A percentile compares a stretch with the other conserved stretches of the same genome.
Evolutionary conservation across 768 basidiomycete species (phyloP).

Genomic region (Lentinus brumalis): DNA sequence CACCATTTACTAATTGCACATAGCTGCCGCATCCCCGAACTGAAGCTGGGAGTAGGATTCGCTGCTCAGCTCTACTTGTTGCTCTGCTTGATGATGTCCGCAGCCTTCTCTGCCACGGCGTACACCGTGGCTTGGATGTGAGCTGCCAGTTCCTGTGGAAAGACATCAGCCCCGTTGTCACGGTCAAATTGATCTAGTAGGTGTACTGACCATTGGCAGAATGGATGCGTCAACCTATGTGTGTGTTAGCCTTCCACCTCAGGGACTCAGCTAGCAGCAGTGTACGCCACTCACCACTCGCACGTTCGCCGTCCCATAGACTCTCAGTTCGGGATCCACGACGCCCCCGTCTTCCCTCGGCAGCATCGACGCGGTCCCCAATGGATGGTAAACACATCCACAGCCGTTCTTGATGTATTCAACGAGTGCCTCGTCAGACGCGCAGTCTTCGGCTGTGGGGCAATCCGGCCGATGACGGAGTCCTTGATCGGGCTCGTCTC

Average conservation of each 20-base stretch:
- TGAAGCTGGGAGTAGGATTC: no score
- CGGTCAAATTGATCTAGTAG: no score
- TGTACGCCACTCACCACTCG: not conserved
- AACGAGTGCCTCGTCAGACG: not conserved
- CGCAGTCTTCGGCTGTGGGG: not conserved
- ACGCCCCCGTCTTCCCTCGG: constrained; percentile 4
- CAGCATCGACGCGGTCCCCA: constrained; percentile 1
- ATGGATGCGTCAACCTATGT: constrained; percentile 7
- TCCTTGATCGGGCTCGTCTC: not conserved
- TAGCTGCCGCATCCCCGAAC: no score
- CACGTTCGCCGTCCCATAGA: constrained; percentile 3
- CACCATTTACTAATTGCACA: no score
- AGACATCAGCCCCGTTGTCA: not conserved
- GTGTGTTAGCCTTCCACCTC: not conserved
- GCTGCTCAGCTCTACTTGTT: not conserved
- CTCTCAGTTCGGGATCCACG: constrained; percentile 1
- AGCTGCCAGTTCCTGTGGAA: not conserved
- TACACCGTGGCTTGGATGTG: constrained; percentile 6
- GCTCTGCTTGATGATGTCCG: not conserved
- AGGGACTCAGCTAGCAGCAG: not conserved
- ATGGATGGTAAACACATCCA: not conserved
- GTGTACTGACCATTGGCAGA: not conserved
- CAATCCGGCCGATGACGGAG: not conserved
- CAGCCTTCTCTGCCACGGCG: not conserved
- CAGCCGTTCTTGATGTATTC: constrained; percentile 2